Percentiles rank a stretch among this genome's conserved stretches.
Conservation (phyloP, 2,329 filamentous ascomycete genomes). For the Beauveria bassiana region DNA sequence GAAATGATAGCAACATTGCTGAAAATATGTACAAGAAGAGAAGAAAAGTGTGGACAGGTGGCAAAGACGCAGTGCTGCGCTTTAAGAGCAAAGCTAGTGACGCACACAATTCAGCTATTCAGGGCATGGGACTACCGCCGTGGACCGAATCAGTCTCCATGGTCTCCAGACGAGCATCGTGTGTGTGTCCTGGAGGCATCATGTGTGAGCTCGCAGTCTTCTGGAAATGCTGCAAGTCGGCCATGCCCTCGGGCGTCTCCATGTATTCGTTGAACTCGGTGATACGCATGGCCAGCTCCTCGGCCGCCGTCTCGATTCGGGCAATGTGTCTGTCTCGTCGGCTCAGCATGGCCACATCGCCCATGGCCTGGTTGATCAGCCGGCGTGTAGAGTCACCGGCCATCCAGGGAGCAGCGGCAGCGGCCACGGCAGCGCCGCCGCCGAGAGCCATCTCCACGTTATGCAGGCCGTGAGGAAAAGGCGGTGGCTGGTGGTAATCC, state of each 20-base stretch:
- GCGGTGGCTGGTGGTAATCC: constrained; percentile 17
- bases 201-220: neutral
- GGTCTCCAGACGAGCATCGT: neutral
- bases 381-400: constrained; percentile 16
- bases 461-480: constrained; percentile 13
- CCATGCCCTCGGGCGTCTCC: constrained; percentile 19
- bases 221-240: constrained; percentile 11
- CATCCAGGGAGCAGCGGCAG: constrained; percentile 28
- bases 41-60: neutral
- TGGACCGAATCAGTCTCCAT: neutral
- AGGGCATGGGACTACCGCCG: neutral
- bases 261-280: constrained; percentile 42
- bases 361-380: constrained; percentile 33
- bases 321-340: constrained; percentile 39
- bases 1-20: neutral
- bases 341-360: constrained; percentile 35
- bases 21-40: neutral
- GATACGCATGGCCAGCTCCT: constrained; percentile 46
- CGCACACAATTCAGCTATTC: neutral
- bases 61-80: neutral
- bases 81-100: neutral
- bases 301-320: constrained; percentile 45
- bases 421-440: neutral
- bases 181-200: neutral
- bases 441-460: constrained; percentile 12